Conservation (phyloP, 768 basidiomycete species). For the Cystofilobasidium macerans region DNA sequence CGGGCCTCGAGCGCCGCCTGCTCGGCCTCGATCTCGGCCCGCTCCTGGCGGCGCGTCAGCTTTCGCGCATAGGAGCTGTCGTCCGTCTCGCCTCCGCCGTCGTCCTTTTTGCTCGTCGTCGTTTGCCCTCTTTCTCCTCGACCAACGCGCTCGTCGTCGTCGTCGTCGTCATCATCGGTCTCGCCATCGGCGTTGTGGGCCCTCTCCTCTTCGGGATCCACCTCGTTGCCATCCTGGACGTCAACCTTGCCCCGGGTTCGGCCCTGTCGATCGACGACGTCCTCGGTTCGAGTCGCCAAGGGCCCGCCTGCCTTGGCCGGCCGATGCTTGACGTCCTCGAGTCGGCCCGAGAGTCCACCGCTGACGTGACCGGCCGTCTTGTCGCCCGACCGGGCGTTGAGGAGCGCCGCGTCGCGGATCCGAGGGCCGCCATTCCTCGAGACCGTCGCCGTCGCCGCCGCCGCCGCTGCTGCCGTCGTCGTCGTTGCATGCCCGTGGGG, state of each 20-base stretch:
- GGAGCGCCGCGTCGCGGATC: slow-evolving; percentile 10
- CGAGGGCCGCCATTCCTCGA: slow-evolving; percentile 14
- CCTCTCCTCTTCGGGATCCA: too few species aligned
- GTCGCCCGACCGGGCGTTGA: slow-evolving; percentile 23
- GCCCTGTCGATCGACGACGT: too few species aligned
- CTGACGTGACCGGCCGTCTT: slow-evolving; percentile 29
- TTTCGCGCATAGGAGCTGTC: too few species aligned
- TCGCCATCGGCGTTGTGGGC: too few species aligned
- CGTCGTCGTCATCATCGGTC: too few species aligned
- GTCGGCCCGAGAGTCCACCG: slow-evolving; percentile 16
- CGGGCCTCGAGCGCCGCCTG: neutral
- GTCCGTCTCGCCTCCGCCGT: too few species aligned
- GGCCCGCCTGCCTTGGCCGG: neutral
- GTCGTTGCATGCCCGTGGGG: neutral
- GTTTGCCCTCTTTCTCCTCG: too few species aligned
- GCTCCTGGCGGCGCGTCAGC: neutral
- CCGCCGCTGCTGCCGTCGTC: neutral
- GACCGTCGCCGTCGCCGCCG: slow-evolving; percentile 1
- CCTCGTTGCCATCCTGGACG: too few species aligned
- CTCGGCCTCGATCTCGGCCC: too few species aligned
- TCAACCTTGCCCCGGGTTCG: too few species aligned
- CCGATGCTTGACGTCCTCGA: neutral
- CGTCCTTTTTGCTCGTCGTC: too few species aligned
- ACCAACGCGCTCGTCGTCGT: too few species aligned
- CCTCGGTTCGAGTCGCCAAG: neutral